phyloP scores from a whole-genome alignment of 331 rosid genomes.

The Acacia pycnantha region DNA sequence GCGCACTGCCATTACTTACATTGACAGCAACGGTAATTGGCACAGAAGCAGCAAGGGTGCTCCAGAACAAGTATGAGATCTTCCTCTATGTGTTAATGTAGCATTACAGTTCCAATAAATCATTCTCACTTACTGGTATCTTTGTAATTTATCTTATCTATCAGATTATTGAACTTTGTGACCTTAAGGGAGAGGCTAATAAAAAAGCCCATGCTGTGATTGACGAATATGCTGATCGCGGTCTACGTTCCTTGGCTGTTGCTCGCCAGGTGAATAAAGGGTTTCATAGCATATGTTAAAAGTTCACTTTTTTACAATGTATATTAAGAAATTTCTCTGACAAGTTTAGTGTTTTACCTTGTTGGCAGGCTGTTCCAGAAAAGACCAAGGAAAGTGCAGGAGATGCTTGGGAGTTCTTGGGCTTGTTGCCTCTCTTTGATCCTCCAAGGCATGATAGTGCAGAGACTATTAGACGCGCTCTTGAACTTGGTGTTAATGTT shows the following conservation, averaged over 20 bases:
- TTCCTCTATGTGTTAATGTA: neutral
- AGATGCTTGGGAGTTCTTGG: slow-evolving; percentile 75
- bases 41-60: slow-evolving; percentile 91
- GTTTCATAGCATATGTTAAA: neutral
- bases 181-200: slow-evolving; percentile 56
- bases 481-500: slow-evolving; percentile 85
- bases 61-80: slow-evolving; percentile 77
- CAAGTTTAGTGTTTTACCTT: neutral
- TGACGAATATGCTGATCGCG: slow-evolving; percentile 74
- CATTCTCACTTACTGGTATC: neutral
- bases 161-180: slow-evolving; percentile 83
- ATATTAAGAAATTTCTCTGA: neutral
- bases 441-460: slow-evolving; percentile 98
- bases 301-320: neutral
- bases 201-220: slow-evolving; percentile 62
- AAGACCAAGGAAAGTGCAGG: slow-evolving; percentile 75
- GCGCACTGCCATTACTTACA: slow-evolving; percentile 88
- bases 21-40: slow-evolving; percentile 69
- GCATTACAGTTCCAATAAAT: neutral
- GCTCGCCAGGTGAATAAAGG: slow-evolving; percentile 62
- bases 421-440: slow-evolving; percentile 85
- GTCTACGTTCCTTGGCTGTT: slow-evolving; percentile 79
- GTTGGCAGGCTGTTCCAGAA: slow-evolving; percentile 55
- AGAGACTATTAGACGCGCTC: slow-evolving; percentile 85
- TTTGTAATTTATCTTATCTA: slow-evolving; percentile 5